Evolutionary conservation across 2,329 filamentous ascomycete genomes (phyloP).

Genomic region (Alternaria arbusti): DNA sequence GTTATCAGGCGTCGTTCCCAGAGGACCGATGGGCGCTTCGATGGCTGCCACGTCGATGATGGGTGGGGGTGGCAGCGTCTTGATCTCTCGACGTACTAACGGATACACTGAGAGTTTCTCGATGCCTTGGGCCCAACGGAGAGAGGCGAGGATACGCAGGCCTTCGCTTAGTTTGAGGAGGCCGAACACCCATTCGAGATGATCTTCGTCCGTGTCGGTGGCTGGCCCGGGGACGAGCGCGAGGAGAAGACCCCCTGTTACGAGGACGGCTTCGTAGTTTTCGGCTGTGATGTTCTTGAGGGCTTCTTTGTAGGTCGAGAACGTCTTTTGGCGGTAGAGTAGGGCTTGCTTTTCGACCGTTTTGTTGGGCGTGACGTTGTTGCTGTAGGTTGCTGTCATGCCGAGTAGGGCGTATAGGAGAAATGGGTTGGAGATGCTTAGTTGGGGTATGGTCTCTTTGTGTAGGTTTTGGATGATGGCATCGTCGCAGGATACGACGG

Average conservation of each 20-base stretch:
- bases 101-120: slow-evolving; percentile 41
- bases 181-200: slow-evolving; percentile 32
- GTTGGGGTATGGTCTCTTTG: slow-evolving; percentile 30
- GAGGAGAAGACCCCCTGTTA: slow-evolving; percentile 34
- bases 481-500: slow-evolving; percentile 30
- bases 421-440: slow-evolving; percentile 26
- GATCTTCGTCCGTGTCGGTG: slow-evolving; percentile 5
- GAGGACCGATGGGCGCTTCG: slow-evolving; percentile 11
- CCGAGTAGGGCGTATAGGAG: slow-evolving; percentile 38
- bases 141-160: slow-evolving; percentile 34
- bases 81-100: slow-evolving; percentile 36
- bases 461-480: slow-evolving; percentile 22
- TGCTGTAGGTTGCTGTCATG: slow-evolving; percentile 34
- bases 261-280: slow-evolving; percentile 41
- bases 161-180: slow-evolving; percentile 41
- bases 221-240: slow-evolving; percentile 27
- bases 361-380: slow-evolving; percentile 18
- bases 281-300: slow-evolving; percentile 38
- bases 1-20: slow-evolving; percentile 26
- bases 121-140: slow-evolving; percentile 40
- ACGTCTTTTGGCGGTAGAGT: slow-evolving; percentile 37
- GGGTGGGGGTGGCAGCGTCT: slow-evolving; percentile 37
- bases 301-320: slow-evolving; percentile 32
- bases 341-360: slow-evolving; percentile 20
- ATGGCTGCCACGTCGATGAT: slow-evolving; percentile 7